Percentiles rank a stretch among this genome's conserved stretches.
Conservation (phyloP, 805 yeast species). For the Starmera quercuum region DNA sequence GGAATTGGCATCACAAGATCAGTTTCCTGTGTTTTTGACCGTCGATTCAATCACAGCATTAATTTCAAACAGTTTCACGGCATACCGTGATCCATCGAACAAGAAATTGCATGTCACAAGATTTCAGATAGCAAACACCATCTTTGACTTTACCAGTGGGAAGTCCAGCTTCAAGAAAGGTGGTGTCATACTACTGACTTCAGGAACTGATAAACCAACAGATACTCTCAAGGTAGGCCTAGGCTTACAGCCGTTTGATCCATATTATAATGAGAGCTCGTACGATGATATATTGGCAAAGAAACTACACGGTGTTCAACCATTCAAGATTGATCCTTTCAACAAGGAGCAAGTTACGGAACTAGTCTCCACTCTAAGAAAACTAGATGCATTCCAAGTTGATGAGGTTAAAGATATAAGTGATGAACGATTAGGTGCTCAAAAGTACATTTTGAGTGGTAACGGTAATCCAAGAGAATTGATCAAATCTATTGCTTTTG, state of each 20-base stretch:
- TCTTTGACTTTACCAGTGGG: slow-evolving; percentile 51
- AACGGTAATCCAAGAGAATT: slow-evolving; percentile 50
- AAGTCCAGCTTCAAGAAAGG: slow-evolving; percentile 46
- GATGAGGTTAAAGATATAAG: slow-evolving; percentile 25
- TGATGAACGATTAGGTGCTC: slow-evolving; percentile 31
- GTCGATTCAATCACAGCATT: slow-evolving; percentile 71
- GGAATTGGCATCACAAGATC: slow-evolving; percentile 45
- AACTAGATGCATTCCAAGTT: slow-evolving; percentile 27
- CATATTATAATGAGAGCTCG: slow-evolving; percentile 40
- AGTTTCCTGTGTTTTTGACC: slow-evolving; percentile 55
- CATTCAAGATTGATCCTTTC: slow-evolving; percentile 36
- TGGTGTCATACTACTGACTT: slow-evolving; percentile 56
- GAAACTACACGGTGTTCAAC: slow-evolving; percentile 30
- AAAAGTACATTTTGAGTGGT: slow-evolving; percentile 50
- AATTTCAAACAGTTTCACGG: slow-evolving; percentile 44
- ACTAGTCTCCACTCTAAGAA: slow-evolving; percentile 31
- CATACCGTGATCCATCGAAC: slow-evolving; percentile 52
- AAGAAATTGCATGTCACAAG: slow-evolving; percentile 48
- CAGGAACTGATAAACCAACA: slow-evolving; percentile 43
- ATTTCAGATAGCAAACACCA: slow-evolving; percentile 53
- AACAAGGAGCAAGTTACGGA: slow-evolving; percentile 35
- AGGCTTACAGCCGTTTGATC: slow-evolving; percentile 42
- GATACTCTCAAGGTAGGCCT: slow-evolving; percentile 56
- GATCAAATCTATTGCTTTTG: slow-evolving; percentile 11
- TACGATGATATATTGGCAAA: slow-evolving; percentile 52